These are phyloP conservation scores for Coniochaeta hoffmannii DNA, from an alignment of 2,329 filamentous ascomycete species.

Conservation along the genomic window DNA sequence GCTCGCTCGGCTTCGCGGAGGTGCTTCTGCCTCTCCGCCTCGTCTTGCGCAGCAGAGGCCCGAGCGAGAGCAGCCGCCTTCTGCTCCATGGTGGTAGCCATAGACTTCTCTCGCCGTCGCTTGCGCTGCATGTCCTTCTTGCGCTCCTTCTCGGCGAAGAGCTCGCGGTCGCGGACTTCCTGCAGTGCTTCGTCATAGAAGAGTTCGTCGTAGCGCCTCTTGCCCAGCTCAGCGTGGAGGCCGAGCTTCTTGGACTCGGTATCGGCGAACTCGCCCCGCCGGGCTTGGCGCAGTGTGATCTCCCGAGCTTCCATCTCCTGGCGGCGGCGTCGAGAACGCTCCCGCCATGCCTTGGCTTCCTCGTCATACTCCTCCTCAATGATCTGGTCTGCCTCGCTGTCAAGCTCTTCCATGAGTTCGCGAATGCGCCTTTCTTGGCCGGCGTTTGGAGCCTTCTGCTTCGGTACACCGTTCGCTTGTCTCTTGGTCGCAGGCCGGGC, in stretches of 20 bases:
- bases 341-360: conserved; percentile 39
- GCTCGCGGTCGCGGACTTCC: conserved; percentile 82
- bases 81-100: conserved; percentile 86
- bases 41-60: conserved; percentile 71
- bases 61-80: conserved; percentile 77
- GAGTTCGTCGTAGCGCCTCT: conserved; percentile 66
- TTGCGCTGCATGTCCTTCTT: conserved; percentile 99
- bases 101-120: conserved; percentile 88
- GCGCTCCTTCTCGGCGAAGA: conserved; percentile 92
- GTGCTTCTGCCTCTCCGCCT: conserved; percentile 72
- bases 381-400: conserved; percentile 32
- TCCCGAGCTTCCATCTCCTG: conserved; percentile 60
- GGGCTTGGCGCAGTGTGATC: conserved; percentile 53
- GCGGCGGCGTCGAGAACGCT: conserved; percentile 59
- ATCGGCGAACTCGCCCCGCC: conserved; percentile 52
- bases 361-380: conserved; percentile 35
- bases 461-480: conserved; percentile 51
- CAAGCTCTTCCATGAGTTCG: conserved; percentile 47
- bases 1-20: conserved; percentile 81
- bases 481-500: conserved; percentile 44
- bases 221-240: conserved; percentile 62
- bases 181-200: conserved; percentile 76
- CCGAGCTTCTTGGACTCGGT: conserved; percentile 55
- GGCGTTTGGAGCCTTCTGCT: conserved; percentile 41
- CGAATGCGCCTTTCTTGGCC: conserved; percentile 65